Base-by-base conservation (phyloP, 805 yeast species). In the Helenozyma baotianmanensis region DNA sequence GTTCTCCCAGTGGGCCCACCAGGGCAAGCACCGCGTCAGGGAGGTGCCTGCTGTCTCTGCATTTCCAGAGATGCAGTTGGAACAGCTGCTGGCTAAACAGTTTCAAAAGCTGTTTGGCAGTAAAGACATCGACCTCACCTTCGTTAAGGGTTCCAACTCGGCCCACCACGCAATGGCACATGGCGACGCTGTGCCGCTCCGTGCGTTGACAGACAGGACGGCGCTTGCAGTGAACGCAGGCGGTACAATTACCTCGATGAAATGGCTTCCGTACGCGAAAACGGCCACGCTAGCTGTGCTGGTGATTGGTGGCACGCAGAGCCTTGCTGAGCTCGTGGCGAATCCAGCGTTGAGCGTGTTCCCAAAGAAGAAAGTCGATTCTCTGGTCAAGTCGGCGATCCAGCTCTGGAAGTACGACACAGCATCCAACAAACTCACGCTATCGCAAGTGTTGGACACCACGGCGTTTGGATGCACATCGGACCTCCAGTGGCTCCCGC, bases 201-300 rank as follows among this genome's bases (percentile, higher is more conserved):
- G 26, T 30, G 53, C 51, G 2, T 33, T 48, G 5, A 22, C 33
- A 16, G 39, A 32, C 23, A 55, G 72, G 18, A 54, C 49, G 12
- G 73, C 74, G 0, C 47, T 62, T 8, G 56, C 73, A 2, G 30
- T 72, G 12, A 74, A 75, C 43, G 58, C 67, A 0, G 82, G 83
- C 1, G 74, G 76, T 0, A 53, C 68, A 7, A 58, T 78, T 1
- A 70, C 82, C 0, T 70, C 75, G 14, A 47, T 72, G 36, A 68
- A 71, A 8, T 80, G 86, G 86, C 44, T 66, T 5, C 64, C 60
- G 13, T 42, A 38, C 16, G 34, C 41, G 10, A 17, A 36, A 1
- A 53, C 40, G 35, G 32, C 54, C 22, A 68, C 63, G 38, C 46
- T 80, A 27, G 84, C 82, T 0, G 70, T 76, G 1, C 56, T 78